Base-by-base conservation (phyloP, 2,329 filamentous ascomycete genomes). In the Rhynchosporium graminicola region DNA sequence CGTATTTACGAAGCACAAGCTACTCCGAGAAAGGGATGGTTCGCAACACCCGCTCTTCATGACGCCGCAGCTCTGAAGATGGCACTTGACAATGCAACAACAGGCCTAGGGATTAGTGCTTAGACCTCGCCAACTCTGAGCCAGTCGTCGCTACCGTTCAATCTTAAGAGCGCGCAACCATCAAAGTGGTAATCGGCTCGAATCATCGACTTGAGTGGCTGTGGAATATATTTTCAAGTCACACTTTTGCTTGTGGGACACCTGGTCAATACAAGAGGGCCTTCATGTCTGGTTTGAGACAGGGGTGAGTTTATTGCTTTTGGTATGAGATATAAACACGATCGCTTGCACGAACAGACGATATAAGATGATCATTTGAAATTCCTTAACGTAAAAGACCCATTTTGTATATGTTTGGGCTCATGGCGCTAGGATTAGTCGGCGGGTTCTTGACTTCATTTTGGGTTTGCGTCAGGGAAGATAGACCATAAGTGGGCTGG, bases 351-450 rank as follows among this genome's bases (percentile, higher is more conserved):
- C 33, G 33, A 26, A 15, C 13, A 48, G 26, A 29, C 28, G 46
- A 9, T 47, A 51, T 12, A 38, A 6, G 6, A 10, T 1, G 50
- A 40, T 29, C 38, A 40, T 54, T 15, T 54, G 33, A 33, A 42
- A 54, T 42, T 29, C 40, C 33, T 42, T 36, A 26, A 42, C 51
- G 51, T 33, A 29, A 7, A 42, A 54, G 40, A 42, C 51, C 51
- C 51, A n/a, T 40, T 8, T 54, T 54, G 51, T 54, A 54, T 7
- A 54, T 54, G 51, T 54, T 26, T 54, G 51, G 51, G 51, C 33
- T 28, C 13, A 54, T 42, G 51, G 51, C 26, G 51, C 38, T 20
- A 54, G 51, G 26, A 20, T 40, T 20, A 10, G 51, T 54, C 4
- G 2, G 51, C 51, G 5, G 8, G 40, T 40, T 26, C 40, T 38